These are phyloP conservation scores for Sapria himalayana DNA, from an alignment of 345 rosid genomes.

Conservation along the genomic window DNA sequence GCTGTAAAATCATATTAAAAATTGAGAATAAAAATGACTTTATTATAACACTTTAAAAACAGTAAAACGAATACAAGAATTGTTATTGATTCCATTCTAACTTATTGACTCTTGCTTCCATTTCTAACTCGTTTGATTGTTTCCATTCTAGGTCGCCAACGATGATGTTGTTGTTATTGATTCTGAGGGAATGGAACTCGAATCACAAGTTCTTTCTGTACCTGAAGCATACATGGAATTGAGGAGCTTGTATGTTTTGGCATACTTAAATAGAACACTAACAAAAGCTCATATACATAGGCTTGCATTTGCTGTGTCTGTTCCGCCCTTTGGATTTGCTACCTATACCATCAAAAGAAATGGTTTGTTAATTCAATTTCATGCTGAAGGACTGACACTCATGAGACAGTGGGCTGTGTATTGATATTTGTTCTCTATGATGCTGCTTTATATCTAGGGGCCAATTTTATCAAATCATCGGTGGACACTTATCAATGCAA, in stretches of 20 bases:
- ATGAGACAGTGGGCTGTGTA: too few relatives aligned
- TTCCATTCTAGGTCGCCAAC: slow-evolving; percentile 24
- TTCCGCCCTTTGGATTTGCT: slow-evolving; percentile 84
- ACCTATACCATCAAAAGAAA: slow-evolving; percentile 42
- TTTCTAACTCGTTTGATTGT: too few relatives aligned
- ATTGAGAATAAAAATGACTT: too few relatives aligned
- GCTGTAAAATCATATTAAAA: too few relatives aligned
- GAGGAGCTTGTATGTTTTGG: slow-evolving; percentile 50
- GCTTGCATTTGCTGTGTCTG: slow-evolving; percentile 64
- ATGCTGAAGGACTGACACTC: too few relatives aligned
- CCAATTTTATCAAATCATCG: slow-evolving; percentile 27
- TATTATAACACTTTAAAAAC: too few relatives aligned
- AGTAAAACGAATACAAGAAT: too few relatives aligned
- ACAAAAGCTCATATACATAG: slow-evolving; percentile 44
- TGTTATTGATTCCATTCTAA: too few relatives aligned
- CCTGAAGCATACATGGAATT: slow-evolving; percentile 30
- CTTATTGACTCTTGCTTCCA: too few relatives aligned
- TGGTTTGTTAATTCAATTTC: slow-evolving; percentile 23
- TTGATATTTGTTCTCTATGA: too few relatives aligned
- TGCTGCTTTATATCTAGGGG: slow-evolving; percentile 34
- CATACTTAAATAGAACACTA: slow-evolving; percentile 49
- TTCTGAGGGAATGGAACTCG: slow-evolving; percentile 63
- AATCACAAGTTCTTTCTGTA: slow-evolving; percentile 62
- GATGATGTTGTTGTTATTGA: slow-evolving; percentile 49
- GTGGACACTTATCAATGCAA: slow-evolving; percentile 21